These are phyloP conservation scores for Sporothrix inflata DNA, from an alignment of 2,329 filamentous ascomycete genomes.

Conservation along the genomic window DNA sequence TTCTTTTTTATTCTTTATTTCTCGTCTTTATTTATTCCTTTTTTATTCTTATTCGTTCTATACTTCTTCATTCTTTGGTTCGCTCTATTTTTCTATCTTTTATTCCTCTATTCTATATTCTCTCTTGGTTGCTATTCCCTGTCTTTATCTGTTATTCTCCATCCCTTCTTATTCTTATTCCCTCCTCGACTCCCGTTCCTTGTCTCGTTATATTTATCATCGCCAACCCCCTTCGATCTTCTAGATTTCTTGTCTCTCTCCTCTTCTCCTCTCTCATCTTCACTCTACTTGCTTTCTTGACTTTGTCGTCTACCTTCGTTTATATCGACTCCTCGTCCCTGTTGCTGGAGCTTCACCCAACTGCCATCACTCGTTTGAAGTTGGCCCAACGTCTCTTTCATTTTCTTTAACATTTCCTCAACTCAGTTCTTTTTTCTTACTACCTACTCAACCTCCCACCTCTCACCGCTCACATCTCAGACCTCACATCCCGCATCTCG, in stretches of 20 bases:
- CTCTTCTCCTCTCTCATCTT: conserved; percentile 21
- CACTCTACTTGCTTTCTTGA: not conserved
- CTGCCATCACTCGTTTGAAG: conserved; percentile 50
- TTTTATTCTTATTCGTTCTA: conserved; percentile 5
- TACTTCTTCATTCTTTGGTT: not conserved
- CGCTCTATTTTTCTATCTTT: not conserved
- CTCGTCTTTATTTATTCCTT: conserved; percentile 25
- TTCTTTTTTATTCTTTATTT: not conserved
- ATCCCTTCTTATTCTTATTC: not conserved
- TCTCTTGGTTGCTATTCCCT: not conserved
- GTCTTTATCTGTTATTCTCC: not conserved
- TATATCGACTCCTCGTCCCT: conserved; percentile 30
- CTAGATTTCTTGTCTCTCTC: conserved; percentile 30
- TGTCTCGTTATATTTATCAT: conserved; percentile 19
- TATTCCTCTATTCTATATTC: not conserved
- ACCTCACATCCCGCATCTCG: conserved; percentile 42
- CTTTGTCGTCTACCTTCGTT: conserved; percentile 7
- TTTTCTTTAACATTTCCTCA: not conserved
- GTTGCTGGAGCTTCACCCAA: conserved; percentile 45
- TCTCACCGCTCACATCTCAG: not conserved
- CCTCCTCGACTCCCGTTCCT: not conserved
- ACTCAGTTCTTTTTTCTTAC: not conserved
- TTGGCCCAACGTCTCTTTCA: conserved; percentile 36
- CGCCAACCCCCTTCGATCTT: conserved; percentile 34
- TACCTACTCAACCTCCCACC: conserved; percentile 43